Evolutionary conservation across 2,329 filamentous ascomycete genomes (phyloP).

Genomic region (Didymella sp.): DNA sequence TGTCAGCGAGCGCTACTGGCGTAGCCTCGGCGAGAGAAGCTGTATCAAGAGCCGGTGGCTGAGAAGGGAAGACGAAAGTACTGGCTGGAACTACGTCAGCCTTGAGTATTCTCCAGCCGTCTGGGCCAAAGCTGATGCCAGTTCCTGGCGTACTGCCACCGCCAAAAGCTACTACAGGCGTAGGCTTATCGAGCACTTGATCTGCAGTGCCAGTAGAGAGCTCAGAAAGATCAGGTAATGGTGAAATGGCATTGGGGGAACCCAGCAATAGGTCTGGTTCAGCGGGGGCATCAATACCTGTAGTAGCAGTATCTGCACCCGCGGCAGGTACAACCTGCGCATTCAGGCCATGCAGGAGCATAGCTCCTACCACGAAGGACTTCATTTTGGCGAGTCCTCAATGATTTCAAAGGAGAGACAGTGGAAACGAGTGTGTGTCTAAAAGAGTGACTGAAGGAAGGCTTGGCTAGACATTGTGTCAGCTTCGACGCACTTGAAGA

Average conservation of each 20-base stretch:
- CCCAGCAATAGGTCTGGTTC: constrained; percentile 3
- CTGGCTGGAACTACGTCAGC: neutral
- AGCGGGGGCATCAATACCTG: constrained; percentile 11
- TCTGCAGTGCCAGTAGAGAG: constrained; percentile 13
- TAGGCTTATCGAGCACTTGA: constrained; percentile 7
- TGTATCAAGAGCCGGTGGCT: neutral
- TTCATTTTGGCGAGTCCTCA: constrained; percentile 16
- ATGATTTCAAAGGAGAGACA: constrained; percentile 10
- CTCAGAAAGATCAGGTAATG: neutral
- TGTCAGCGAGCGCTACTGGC: neutral
- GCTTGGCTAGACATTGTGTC: constrained; percentile 23
- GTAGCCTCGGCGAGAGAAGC: neutral
- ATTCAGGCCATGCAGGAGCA: constrained; percentile 17
- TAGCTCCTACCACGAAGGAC: constrained; percentile 19
- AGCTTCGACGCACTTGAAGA: constrained; percentile 11
- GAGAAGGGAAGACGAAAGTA: neutral
- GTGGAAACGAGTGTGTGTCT: constrained; percentile 17
- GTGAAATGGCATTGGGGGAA: neutral
- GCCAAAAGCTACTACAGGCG: constrained; percentile 1
- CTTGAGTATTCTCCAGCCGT: neutral
- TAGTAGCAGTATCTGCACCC: neutral
- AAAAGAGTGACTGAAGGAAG: constrained; percentile 21
- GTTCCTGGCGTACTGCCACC: constrained; percentile 1
- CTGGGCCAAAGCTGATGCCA: constrained; percentile 5
- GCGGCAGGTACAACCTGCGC: constrained; percentile 6